These are phyloP conservation scores for Microcera coccophila DNA, from an alignment of 2,329 filamentous ascomycete species.

Conservation along the genomic window DNA sequence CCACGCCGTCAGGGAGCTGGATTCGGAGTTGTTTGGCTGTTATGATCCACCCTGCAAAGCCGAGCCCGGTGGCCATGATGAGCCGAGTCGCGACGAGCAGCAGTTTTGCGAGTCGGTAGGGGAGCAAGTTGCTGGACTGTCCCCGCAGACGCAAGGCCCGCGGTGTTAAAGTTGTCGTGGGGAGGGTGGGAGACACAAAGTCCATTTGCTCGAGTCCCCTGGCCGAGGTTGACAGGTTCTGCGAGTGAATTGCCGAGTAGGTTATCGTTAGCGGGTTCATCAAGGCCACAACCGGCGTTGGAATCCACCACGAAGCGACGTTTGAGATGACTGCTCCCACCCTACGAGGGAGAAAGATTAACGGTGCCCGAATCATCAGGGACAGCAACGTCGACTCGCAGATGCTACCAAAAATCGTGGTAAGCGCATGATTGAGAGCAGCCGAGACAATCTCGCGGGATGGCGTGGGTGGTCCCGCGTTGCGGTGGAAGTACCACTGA, in stretches of 20 bases:
- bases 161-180: constrained; percentile 67
- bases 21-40: constrained; percentile 76
- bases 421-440: constrained; percentile 74
- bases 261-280: constrained; percentile 91
- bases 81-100: constrained; percentile 86
- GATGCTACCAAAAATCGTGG: constrained; percentile 87
- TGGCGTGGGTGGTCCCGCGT: constrained; percentile 70
- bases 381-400: constrained; percentile 81
- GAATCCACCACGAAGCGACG: constrained; percentile 74
- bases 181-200: constrained; percentile 68
- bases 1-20: constrained; percentile 48
- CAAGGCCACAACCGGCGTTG: constrained; percentile 77
- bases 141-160: constrained; percentile 45
- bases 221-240: constrained; percentile 73
- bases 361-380: constrained; percentile 75
- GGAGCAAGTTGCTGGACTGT: constrained; percentile 58
- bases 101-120: constrained; percentile 87
- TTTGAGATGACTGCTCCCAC: constrained; percentile 62
- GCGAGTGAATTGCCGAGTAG: constrained; percentile 89
- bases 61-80: constrained; percentile 84
- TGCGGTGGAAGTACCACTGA: constrained; percentile 98
- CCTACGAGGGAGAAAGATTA: constrained; percentile 76
- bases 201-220: constrained; percentile 77
- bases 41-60: constrained; percentile 94
- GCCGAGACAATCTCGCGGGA: constrained; percentile 79